A percentile compares a stretch with the other conserved stretches of the same genome.
Evolutionary conservation across 2,329 filamentous ascomycete species (phyloP).

Genomic region (Trichoderma afroharzianum): DNA sequence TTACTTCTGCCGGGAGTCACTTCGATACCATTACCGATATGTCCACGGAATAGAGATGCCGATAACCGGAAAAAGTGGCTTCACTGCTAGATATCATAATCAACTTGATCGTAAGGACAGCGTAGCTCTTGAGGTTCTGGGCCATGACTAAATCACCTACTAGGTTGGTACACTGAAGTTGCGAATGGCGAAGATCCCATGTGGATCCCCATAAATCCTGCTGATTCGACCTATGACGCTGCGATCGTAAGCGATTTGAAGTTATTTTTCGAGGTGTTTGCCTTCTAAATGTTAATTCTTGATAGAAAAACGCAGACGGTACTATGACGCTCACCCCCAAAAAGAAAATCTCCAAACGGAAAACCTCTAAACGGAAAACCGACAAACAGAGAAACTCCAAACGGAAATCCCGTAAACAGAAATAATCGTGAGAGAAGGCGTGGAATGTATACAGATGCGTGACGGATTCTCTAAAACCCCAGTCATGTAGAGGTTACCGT

Average conservation of each 20-base stretch:
- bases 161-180: background rate
- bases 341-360: too few relatives aligned
- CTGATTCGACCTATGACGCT: too few relatives aligned
- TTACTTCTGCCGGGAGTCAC: background rate
- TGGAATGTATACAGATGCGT: background rate
- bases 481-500: background rate
- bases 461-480: background rate
- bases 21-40: background rate
- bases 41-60: background rate
- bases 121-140: background rate
- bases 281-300: background rate
- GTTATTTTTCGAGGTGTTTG: background rate
- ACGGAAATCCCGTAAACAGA: too few relatives aligned
- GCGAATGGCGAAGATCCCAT: background rate
- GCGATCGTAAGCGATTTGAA: background rate
- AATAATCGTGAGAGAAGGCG: too few relatives aligned
- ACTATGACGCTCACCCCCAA: too few relatives aligned
- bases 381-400: too few relatives aligned
- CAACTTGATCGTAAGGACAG: background rate
- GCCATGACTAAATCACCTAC: background rate
- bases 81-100: background rate
- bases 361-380: too few relatives aligned
- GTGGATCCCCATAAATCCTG: background rate
- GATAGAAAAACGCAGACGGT: background rate
- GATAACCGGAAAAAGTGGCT: background rate